Evolutionary conservation across 2,329 filamentous ascomycete species (phyloP).

Genomic region (Diaporthe aspalathi): DNA sequence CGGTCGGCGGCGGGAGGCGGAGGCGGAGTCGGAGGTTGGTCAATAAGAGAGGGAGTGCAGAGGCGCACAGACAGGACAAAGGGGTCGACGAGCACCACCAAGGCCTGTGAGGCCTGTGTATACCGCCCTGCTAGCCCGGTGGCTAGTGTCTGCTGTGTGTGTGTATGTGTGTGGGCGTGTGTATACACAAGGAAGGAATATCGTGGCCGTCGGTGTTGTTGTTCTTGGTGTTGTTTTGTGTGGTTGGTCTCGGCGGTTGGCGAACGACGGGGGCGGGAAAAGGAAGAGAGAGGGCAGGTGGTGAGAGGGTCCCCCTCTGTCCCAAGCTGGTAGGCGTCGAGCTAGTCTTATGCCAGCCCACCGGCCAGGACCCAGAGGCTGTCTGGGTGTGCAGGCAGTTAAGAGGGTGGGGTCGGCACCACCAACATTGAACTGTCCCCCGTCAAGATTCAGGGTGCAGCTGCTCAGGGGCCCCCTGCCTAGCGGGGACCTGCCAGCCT

Average conservation of each 20-base stretch:
- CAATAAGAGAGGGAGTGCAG: not conserved
- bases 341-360: slow-evolving; percentile 38
- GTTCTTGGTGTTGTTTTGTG: not conserved
- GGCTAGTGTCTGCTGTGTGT: not conserved
- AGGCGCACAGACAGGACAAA: not conserved
- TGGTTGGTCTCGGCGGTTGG: slow-evolving; percentile 19
- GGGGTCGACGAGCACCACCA: slow-evolving; percentile 19
- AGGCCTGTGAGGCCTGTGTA: slow-evolving; percentile 21
- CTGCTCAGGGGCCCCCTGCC: slow-evolving; percentile 27
- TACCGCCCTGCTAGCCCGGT: slow-evolving; percentile 25
- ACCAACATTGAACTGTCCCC: not conserved
- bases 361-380: slow-evolving; percentile 32
- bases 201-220: slow-evolving; percentile 31
- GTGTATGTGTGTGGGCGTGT: too few species aligned
- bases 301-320: not conserved
- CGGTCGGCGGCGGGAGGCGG: slow-evolving; percentile 18
- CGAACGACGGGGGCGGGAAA: slow-evolving; percentile 32
- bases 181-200: slow-evolving; percentile 2
- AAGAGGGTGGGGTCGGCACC: not conserved
- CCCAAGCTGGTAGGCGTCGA: slow-evolving; percentile 34
- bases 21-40: slow-evolving; percentile 2
- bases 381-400: not conserved
- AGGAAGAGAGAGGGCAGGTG: slow-evolving; percentile 25
- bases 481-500: too few species aligned
- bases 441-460: slow-evolving; percentile 29